Conservation (phyloP, 78 protist species). For the Tieghemostelium lacteum region DNA sequence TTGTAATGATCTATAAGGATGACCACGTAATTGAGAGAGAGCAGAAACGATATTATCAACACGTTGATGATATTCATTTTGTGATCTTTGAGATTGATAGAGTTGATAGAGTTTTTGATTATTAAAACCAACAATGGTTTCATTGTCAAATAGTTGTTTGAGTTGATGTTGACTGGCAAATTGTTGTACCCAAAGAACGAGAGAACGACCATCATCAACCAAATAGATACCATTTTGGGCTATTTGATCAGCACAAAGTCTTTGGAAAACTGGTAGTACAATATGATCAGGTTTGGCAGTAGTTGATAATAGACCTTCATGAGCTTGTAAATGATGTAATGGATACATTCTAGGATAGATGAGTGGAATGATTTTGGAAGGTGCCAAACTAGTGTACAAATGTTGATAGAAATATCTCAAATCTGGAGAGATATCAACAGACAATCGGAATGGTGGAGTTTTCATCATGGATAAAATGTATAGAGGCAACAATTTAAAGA, state of each 20-base stretch:
- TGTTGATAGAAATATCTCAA: slow-evolving; percentile 18
- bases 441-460: slow-evolving; percentile 48
- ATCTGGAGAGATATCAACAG: slow-evolving; percentile 41
- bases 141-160: slow-evolving; percentile 36
- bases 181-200: slow-evolving; percentile 62
- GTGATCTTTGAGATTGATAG: slow-evolving; percentile 5
- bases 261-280: slow-evolving; percentile 31
- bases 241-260: slow-evolving; percentile 41
- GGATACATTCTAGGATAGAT: slow-evolving; percentile 79
- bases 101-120: slow-evolving; percentile 17
- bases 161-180: slow-evolving; percentile 24
- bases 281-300: slow-evolving; percentile 18
- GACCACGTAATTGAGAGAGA: slow-evolving; percentile 8
- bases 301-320: background rate
- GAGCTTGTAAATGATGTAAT: slow-evolving; percentile 41
- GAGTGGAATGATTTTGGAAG: slow-evolving; percentile 38
- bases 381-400: slow-evolving; percentile 20
- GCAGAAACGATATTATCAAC: slow-evolving; percentile 25
- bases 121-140: slow-evolving; percentile 23
- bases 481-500: slow-evolving; percentile 70
- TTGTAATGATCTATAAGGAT: slow-evolving; percentile 34
- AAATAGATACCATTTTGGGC: slow-evolving; percentile 61
- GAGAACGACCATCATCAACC: slow-evolving; percentile 57
- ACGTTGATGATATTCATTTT: slow-evolving; percentile 43
- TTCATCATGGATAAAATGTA: slow-evolving; percentile 81